These are phyloP conservation scores for Sarocladium brachiariae DNA, from an alignment of 2,329 filamentous ascomycete species.

Conservation along the genomic window DNA sequence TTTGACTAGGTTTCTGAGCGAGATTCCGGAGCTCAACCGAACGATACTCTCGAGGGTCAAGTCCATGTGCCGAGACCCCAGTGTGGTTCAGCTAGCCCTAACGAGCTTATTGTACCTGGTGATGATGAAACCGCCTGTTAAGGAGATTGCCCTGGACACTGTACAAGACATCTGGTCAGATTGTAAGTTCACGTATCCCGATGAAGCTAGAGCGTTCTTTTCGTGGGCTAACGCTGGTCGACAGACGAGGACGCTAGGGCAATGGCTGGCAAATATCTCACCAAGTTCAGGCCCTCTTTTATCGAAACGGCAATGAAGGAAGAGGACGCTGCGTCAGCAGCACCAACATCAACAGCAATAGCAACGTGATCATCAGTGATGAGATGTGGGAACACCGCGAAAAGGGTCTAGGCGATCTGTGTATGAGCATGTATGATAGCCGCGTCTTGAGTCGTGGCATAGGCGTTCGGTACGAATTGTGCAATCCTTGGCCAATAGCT, in stretches of 20 bases:
- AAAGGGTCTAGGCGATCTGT: neutral
- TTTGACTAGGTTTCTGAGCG: conserved; percentile 82
- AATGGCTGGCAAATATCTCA: conserved; percentile 55
- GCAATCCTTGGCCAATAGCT: neutral
- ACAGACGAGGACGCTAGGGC: conserved; percentile 56
- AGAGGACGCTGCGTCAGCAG: conserved; percentile 11
- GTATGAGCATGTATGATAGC: conserved; percentile 2
- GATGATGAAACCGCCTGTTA: conserved; percentile 60
- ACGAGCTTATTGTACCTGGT: conserved; percentile 60
- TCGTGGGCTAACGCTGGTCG: conserved; percentile 15
- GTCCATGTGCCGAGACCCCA: conserved; percentile 58
- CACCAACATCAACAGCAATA: conserved; percentile 22
- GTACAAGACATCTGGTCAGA: conserved; percentile 62
- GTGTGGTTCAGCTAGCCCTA: conserved; percentile 55
- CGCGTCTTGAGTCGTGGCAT: neutral
- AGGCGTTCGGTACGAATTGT: neutral
- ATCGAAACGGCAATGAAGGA: conserved; percentile 23
- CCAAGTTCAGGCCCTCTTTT: conserved; percentile 53
- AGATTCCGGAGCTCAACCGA: conserved; percentile 73
- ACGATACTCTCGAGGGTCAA: conserved; percentile 68
- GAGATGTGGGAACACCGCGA: neutral
- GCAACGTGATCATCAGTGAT: conserved; percentile 19
- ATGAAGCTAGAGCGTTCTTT: too few relatives aligned
- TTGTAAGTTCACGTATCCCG: conserved; percentile 49
- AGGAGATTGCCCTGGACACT: conserved; percentile 56